Conservation (phyloP, 805 yeast species). For the Priceomyces castillae region DNA sequence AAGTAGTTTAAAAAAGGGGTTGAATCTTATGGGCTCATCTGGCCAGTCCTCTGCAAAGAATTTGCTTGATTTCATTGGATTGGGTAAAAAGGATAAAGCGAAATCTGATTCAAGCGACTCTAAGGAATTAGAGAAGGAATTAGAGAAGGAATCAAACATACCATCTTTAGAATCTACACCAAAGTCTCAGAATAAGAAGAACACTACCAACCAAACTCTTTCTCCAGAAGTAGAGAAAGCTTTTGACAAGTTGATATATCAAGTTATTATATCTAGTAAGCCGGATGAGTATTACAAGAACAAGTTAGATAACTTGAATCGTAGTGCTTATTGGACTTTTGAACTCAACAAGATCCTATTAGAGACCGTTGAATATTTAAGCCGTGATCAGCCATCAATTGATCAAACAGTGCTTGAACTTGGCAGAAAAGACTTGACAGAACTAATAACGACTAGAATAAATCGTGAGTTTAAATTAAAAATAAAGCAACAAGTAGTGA, state of each 20-base stretch:
- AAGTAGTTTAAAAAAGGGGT: no score
- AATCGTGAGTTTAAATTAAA: conserved; percentile 4
- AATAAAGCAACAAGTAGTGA: conserved; percentile 8
- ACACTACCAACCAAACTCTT: neutral
- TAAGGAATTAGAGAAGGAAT: no score
- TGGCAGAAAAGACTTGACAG: conserved; percentile 10
- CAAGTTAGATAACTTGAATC: conserved; percentile 8
- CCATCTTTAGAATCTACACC: no score
- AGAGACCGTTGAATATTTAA: conserved; percentile 17
- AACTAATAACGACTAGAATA: conserved; percentile 5
- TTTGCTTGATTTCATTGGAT: no score
- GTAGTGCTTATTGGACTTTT: conserved; percentile 17
- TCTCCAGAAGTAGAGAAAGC: neutral
- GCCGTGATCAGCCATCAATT: conserved; percentile 6
- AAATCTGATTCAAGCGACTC: no score
- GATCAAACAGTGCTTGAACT: conserved; percentile 6
- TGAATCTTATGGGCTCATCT: no score
- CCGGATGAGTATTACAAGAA: conserved; percentile 13
- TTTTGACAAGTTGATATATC: conserved; percentile 7
- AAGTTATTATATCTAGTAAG: conserved; percentile 4
- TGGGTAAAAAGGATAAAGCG: no score
- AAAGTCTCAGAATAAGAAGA: neutral
- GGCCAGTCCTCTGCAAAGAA: no score
- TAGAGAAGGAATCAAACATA: no score
- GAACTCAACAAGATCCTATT: conserved; percentile 15